Conservation (phyloP, 331 rosid genomes). For the Phaseolus coccineus region DNA sequence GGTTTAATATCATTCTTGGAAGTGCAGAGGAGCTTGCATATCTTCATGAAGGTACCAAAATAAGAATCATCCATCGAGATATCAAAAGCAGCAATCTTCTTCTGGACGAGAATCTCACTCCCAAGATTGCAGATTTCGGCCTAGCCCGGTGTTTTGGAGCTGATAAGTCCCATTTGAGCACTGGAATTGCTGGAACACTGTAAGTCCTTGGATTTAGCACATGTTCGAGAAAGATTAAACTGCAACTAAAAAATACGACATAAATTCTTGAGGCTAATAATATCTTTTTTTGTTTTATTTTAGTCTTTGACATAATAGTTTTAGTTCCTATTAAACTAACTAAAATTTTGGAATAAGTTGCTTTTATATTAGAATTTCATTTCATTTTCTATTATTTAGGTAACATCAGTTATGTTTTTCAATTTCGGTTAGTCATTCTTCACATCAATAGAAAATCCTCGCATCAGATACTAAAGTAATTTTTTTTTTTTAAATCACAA, state of each 20-base stretch:
- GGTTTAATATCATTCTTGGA: conserved; percentile 69
- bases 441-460: background rate
- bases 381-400: background rate
- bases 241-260: no score
- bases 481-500: background rate
- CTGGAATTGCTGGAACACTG: conserved; percentile 98
- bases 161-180: conserved; percentile 81
- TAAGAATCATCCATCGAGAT: conserved; percentile 88
- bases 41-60: conserved; percentile 76
- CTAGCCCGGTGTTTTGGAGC: conserved; percentile 80
- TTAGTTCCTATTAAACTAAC: no score
- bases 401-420: background rate
- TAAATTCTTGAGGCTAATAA: no score
- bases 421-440: background rate
- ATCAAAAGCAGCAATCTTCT: conserved; percentile 92
- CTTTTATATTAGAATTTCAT: background rate
- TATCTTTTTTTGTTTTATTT: no score
- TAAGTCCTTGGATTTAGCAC: conserved; percentile 50
- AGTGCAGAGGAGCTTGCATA: conserved; percentile 89
- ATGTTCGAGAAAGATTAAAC: background rate
- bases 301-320: no score
- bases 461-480: background rate
- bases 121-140: conserved; percentile 92
- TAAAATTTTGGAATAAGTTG: no score
- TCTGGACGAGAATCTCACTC: conserved; percentile 73